These are phyloP conservation scores for Oryza rufipogon DNA, from an alignment of 176 grass and related monocot genomes.

Conservation along the genomic window DNA sequence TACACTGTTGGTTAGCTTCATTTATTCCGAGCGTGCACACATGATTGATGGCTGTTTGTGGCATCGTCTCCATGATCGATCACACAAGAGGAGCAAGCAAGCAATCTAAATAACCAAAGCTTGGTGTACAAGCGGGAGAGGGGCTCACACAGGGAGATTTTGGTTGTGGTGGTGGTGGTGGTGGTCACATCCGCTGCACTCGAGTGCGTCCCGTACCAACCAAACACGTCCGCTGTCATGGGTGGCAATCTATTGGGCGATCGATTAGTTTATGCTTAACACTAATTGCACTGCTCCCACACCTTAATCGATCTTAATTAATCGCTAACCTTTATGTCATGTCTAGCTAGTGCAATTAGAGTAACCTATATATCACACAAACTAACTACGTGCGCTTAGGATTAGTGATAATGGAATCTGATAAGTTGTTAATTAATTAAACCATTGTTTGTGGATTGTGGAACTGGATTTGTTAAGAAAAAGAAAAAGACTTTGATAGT, in stretches of 20 bases:
- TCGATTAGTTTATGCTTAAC: slow-evolving; percentile 9
- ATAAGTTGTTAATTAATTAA: not conserved
- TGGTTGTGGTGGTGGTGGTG: slow-evolving; percentile 26
- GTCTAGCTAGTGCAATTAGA: not conserved
- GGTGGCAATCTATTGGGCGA: not conserved
- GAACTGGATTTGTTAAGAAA: not conserved
- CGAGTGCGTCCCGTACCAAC: slow-evolving; percentile 56
- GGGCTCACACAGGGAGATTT: slow-evolving; percentile 7
- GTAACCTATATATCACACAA: not conserved
- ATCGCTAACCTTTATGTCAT: not conserved
- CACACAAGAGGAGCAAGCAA: not conserved
- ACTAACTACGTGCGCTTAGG: not conserved
- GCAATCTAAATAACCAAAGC: not conserved
- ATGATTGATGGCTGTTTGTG: not conserved
- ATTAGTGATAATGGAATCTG: not conserved
- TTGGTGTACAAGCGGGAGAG: not conserved
- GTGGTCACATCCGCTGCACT: slow-evolving; percentile 19
- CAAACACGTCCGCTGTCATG: slow-evolving; percentile 48
- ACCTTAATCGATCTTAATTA: not conserved
- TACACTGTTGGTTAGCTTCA: not conserved
- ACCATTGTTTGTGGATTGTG: not conserved
- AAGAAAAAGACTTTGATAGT: not conserved
- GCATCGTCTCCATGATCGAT: not conserved
- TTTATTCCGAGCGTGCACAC: not conserved
- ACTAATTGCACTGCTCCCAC: not conserved